Evolutionary conservation across 2,329 filamentous ascomycete genomes (phyloP).

Genomic region (Cercospora canescens): DNA sequence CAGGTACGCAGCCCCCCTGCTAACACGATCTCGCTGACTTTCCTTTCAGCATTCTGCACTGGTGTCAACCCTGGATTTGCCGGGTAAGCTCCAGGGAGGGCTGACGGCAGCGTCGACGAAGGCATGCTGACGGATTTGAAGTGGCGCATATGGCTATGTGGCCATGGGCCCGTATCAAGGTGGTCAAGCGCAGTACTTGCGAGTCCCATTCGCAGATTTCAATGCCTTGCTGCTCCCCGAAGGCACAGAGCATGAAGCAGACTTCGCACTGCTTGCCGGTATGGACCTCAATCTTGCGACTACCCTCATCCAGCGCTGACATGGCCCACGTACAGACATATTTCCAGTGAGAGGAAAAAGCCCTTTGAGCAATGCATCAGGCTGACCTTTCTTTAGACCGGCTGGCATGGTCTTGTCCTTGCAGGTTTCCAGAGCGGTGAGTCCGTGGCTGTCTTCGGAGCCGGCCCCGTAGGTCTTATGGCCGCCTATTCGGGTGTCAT

Average conservation of each 20-base stretch:
- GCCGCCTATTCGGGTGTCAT: conserved; percentile 64
- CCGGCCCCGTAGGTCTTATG: conserved; percentile 65
- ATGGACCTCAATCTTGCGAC: conserved; percentile 33
- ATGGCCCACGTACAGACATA: background rate
- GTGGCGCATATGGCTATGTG: conserved; percentile 15
- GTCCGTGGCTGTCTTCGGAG: conserved; percentile 61
- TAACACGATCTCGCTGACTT: background rate
- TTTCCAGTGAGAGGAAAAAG: background rate
- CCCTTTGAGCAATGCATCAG: background rate
- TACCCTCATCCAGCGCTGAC: background rate
- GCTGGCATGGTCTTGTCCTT: conserved; percentile 56
- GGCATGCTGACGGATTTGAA: background rate
- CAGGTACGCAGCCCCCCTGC: conserved; percentile 28
- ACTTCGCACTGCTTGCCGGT: conserved; percentile 57
- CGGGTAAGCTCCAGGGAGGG: conserved; percentile 41
- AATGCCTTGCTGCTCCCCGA: conserved; percentile 60
- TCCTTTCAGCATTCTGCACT: conserved; percentile 58
- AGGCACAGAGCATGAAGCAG: conserved; percentile 61
- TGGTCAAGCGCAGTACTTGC: conserved; percentile 64
- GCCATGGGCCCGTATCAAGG: conserved; percentile 51
- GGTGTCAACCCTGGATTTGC: conserved; percentile 62
- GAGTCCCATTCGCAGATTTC: conserved; percentile 67
- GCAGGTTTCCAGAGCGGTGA: conserved; percentile 63
- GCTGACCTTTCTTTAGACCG: conserved; percentile 1
- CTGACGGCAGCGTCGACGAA: background rate